A percentile compares a stretch with the other conserved stretches of the same genome.
Conservation (phyloP, 495 filamentous ascomycete species). For the Aspergillus hancockii region DNA sequence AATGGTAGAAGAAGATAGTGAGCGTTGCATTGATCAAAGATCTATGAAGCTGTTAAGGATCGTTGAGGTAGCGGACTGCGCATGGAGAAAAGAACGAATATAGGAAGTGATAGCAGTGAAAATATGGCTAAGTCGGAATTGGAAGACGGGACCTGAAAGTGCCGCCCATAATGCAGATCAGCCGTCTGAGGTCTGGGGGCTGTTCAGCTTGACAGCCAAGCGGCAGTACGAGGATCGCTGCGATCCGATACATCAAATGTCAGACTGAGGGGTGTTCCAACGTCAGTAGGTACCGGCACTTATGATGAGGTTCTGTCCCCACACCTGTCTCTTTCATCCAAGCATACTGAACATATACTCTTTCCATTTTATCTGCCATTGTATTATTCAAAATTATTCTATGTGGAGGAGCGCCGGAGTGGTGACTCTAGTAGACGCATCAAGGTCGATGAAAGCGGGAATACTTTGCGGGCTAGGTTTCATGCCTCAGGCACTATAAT, state of each 20-base stretch:
- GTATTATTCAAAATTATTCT: too few relatives aligned
- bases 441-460: too few relatives aligned
- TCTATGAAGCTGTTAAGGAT: neutral
- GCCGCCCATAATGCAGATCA: slow-evolving; percentile 23
- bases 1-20: neutral
- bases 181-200: neutral
- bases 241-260: neutral
- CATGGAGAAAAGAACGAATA: neutral
- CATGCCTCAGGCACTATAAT: too few relatives aligned
- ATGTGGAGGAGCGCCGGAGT: too few relatives aligned
- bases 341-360: too few relatives aligned
- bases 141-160: slow-evolving; percentile 33
- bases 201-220: neutral
- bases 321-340: too few relatives aligned
- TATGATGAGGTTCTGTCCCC: too few relatives aligned
- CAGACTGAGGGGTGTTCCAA: neutral
- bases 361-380: too few relatives aligned
- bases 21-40: neutral
- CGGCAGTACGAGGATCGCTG: neutral
- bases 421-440: too few relatives aligned
- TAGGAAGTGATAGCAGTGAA: neutral
- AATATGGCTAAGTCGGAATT: slow-evolving; percentile 6
- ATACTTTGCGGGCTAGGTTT: too few relatives aligned
- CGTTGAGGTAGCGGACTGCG: neutral
- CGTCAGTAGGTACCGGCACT: too few relatives aligned